Evolutionary conservation across 805 yeast species (phyloP), one percentile per base, ranked within the genome.

Genomic region (Saccharomycodes ludwigii): DNA sequence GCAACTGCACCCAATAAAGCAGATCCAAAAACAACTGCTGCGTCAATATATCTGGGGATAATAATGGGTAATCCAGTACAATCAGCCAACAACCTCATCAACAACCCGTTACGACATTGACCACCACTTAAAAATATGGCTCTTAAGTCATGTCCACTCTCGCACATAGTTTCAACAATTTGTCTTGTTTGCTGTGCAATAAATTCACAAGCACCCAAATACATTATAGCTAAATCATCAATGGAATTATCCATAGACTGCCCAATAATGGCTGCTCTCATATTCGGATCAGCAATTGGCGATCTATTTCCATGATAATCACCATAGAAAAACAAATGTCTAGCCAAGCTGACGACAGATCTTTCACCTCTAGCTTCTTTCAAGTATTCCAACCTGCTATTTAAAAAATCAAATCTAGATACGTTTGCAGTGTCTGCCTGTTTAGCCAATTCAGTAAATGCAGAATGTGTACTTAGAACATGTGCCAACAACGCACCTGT

Each of bases 151-250:
- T 88, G 95, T 2, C 98, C 98, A 3, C 80, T 63, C 34, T 63
- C 58, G 43, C 73, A 76, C 84, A 91, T 79, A 39, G 76, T 74
- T 43, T 82, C 91, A 21, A 88, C 76, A 49, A 91, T 91, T 47
- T 91, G 98, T 47, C 95, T 73, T 1, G 97, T 88, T 61, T 91
- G 98, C 52, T 85, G 95, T 30, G 95, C 95, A 54, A 91, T 86
- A 47, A 91, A 91, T 60, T 91, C 98, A 56, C 95, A 84, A 4
- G 97, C 95, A 12, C 82, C 96, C 30, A 86, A 68, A 51, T 91
- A 91, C 43, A 74, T 77, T 38, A 83, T 54, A 1, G 96, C 95
- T 43, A 91, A 63, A 39, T 81, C 83, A 44, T 85, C 83, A 25
- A 91, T 62, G 0, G 94, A 76, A 8, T 70, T 61, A 52, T 91